phyloP scores from a whole-genome alignment of 176 grass and related monocot genomes.

The Eremochloa ophiuroides region DNA sequence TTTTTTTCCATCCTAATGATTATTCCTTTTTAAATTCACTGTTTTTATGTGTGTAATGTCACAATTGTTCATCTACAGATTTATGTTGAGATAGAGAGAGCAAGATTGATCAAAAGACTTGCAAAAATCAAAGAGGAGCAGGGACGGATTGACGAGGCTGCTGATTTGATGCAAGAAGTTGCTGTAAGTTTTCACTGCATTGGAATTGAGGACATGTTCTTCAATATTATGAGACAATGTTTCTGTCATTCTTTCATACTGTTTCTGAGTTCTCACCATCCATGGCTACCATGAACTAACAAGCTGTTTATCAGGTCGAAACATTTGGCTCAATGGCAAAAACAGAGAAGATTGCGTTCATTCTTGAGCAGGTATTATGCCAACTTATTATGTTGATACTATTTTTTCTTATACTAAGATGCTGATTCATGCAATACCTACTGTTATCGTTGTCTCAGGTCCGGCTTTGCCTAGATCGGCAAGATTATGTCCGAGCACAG shows the following conservation, averaged over 20 bases:
- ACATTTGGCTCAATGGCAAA: conserved; percentile 99
- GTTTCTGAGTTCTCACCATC: neutral
- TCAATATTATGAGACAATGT: neutral
- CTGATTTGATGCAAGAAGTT: conserved; percentile 99
- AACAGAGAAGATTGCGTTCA: conserved; percentile 95
- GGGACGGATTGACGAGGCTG: conserved; percentile 84
- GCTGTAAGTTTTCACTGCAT: conserved; percentile 64
- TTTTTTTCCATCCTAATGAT: neutral
- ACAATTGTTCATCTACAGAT: conserved; percentile 45
- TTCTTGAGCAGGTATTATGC: conserved; percentile 77
- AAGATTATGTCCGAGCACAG: conserved; percentile 85
- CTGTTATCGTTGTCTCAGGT: conserved; percentile 48
- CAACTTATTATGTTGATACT: neutral
- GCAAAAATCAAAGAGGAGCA: conserved; percentile 94
- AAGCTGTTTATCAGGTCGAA: conserved; percentile 61
- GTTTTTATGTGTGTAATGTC: conserved; percentile 2
- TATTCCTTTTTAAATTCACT: neutral
- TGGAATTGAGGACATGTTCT: conserved; percentile 7
- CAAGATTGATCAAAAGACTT: conserved; percentile 91
- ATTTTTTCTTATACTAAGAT: neutral
- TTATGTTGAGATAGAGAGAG: conserved; percentile 98
- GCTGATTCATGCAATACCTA: neutral
- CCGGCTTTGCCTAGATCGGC: conserved; percentile 77
- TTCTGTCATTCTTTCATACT: neutral
- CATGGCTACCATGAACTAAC: neutral